Conservation (phyloP, 2,329 filamentous ascomycete genomes). For the Colletotrichum spinosum region DNA sequence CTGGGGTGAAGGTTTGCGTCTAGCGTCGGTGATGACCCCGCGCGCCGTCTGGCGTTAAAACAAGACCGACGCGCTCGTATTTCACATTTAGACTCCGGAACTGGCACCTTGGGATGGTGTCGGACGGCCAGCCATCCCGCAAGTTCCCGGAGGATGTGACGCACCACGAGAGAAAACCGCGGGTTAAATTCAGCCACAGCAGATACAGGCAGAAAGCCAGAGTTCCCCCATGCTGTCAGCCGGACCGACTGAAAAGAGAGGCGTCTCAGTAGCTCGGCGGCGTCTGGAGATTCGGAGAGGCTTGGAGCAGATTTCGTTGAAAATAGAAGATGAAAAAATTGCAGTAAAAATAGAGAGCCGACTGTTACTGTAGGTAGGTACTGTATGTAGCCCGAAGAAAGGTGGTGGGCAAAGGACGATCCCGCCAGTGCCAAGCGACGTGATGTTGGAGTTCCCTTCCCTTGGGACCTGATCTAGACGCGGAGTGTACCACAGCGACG, state of each 20-base stretch:
- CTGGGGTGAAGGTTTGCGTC: constrained; percentile 7
- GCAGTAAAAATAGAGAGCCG: too few species aligned
- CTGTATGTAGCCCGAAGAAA: too few species aligned
- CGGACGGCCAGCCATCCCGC: constrained; percentile 9
- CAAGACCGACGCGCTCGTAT: neutral
- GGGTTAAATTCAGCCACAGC: neutral
- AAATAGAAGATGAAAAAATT: too few species aligned
- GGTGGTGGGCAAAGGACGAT: constrained; percentile 4
- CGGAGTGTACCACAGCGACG: too few species aligned
- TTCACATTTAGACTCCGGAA: neutral
- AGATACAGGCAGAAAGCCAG: too few species aligned
- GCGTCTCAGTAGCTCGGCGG: neutral
- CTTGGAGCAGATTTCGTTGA: too few species aligned
- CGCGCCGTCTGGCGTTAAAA: neutral
- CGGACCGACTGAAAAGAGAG: too few species aligned
- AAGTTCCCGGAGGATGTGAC: constrained; percentile 26
- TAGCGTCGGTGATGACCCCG: constrained; percentile 6
- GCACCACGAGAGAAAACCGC: constrained; percentile 21
- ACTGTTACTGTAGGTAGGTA: too few species aligned
- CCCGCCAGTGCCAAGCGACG: constrained; percentile 27
- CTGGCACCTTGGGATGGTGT: neutral
- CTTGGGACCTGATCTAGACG: too few species aligned
- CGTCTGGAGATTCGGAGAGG: too few species aligned
- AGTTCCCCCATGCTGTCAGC: too few species aligned
- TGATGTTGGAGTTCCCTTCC: neutral